These are phyloP conservation scores for Rubus parviflorus DNA, from an alignment of 306 rosid genomes.

Conservation along the genomic window DNA sequence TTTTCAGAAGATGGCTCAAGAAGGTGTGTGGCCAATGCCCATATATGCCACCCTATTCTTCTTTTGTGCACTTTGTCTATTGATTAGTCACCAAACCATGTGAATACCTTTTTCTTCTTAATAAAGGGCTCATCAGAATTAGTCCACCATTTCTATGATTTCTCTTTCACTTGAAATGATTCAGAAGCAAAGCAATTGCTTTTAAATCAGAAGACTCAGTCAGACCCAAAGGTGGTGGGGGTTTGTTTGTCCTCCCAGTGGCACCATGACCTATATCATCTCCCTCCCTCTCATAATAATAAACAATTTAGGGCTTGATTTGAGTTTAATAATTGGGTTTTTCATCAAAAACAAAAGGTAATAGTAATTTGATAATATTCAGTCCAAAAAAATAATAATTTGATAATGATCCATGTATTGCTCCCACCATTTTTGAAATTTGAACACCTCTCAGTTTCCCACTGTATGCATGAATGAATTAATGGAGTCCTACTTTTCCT, in stretches of 20 bases:
- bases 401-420: neutral
- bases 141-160: conserved; percentile 29
- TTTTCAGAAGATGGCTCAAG: neutral
- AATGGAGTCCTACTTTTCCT: conserved; percentile 22
- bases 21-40: too few species aligned
- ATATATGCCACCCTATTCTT: neutral
- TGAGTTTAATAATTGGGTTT: neutral
- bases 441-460: conserved; percentile 27
- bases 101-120: conserved; percentile 7
- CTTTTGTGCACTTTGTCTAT: conserved; percentile 29
- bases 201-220: neutral
- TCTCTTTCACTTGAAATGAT: conserved; percentile 16
- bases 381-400: too few species aligned
- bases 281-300: neutral
- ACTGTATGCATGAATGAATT: conserved; percentile 35
- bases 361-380: conserved; percentile 25
- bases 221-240: conserved; percentile 18
- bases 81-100: conserved; percentile 43
- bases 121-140: conserved; percentile 11
- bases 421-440: conserved; percentile 13
- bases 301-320: conserved; percentile 1
- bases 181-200: conserved; percentile 12
- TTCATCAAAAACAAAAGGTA: conserved; percentile 2
- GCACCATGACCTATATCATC: conserved; percentile 1
- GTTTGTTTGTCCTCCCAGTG: conserved; percentile 24